A percentile compares a stretch with the other conserved stretches of the same genome.
Evolutionary conservation across 768 basidiomycete species (phyloP).

Genomic region (Lentinula raphanica): DNA sequence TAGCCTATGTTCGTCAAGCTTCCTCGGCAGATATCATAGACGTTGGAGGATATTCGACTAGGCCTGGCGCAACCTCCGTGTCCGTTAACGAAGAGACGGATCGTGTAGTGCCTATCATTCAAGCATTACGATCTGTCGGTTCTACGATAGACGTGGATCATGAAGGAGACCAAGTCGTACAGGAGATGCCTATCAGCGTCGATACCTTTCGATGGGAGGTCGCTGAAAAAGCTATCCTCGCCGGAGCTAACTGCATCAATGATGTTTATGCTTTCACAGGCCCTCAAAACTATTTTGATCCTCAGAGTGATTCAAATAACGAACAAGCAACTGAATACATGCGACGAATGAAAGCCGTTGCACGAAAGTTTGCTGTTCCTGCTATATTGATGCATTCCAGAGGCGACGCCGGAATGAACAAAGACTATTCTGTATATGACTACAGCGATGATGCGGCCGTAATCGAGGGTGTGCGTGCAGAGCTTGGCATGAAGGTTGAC

Average conservation of each 20-base stretch:
- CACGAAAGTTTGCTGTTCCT: constrained; percentile 63
- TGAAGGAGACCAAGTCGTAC: background rate
- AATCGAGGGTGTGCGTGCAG: constrained; percentile 60
- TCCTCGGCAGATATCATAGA: constrained; percentile 78
- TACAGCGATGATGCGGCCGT: constrained; percentile 43
- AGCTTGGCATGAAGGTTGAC: constrained; percentile 68
- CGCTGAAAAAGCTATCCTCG: constrained; percentile 64
- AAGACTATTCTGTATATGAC: constrained; percentile 49
- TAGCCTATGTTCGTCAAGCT: constrained; percentile 47
- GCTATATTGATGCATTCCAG: constrained; percentile 94
- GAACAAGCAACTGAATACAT: constrained; percentile 33
- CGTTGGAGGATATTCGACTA: constrained; percentile 90
- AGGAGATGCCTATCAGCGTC: constrained; percentile 60
- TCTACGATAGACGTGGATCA: background rate
- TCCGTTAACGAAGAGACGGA: constrained; percentile 61
- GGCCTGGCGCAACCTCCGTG: constrained; percentile 72
- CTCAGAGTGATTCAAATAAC: constrained; percentile 18
- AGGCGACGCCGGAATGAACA: constrained; percentile 74
- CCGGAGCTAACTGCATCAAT: constrained; percentile 91
- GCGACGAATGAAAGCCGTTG: constrained; percentile 58
- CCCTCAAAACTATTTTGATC: constrained; percentile 33
- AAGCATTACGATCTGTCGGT: constrained; percentile 42
- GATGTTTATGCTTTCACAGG: constrained; percentile 86
- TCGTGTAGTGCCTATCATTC: constrained; percentile 70
- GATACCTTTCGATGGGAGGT: constrained; percentile 89